Evolutionary conservation across 345 rosid genomes (phyloP).

Genomic region (Mallotus nudiflorus): DNA sequence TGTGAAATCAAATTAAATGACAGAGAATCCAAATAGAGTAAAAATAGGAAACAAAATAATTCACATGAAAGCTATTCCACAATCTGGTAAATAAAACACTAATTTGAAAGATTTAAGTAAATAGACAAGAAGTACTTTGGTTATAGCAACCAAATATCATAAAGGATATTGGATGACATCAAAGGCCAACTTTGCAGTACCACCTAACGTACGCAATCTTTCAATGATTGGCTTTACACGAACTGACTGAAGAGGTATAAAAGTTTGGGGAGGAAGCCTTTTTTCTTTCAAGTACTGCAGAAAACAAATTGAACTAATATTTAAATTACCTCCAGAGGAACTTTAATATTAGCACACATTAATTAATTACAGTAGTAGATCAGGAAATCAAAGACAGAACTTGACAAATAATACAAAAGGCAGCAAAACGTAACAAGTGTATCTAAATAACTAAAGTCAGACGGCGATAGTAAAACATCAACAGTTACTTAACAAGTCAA

Average conservation of each 20-base stretch:
- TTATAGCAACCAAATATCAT: conserved; percentile 9
- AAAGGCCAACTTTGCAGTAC: conserved; percentile 76
- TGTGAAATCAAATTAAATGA: not conserved
- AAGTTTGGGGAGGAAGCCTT: conserved; percentile 98
- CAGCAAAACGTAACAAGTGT: not conserved
- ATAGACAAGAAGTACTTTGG: not conserved
- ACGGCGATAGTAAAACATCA: conserved; percentile 11
- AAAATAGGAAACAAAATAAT: not conserved
- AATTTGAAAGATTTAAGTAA: not conserved
- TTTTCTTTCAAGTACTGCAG: conserved; percentile 95
- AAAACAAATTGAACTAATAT: conserved; percentile 20
- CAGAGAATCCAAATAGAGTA: not conserved
- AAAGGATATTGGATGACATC: conserved; percentile 98
- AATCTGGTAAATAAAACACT: not conserved
- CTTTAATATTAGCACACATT: not conserved
- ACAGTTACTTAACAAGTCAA: conserved; percentile 15
- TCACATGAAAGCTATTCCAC: not conserved
- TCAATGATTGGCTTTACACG: conserved; percentile 88
- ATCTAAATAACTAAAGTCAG: not conserved
- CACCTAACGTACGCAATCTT: conserved; percentile 77
- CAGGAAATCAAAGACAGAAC: not conserved
- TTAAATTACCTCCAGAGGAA: conserved; percentile 18
- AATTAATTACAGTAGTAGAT: not conserved
- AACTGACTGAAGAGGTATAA: conserved; percentile 92
- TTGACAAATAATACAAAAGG: not conserved